phyloP scores from a whole-genome alignment of 345 rosid species.

The Angophora floribunda region DNA sequence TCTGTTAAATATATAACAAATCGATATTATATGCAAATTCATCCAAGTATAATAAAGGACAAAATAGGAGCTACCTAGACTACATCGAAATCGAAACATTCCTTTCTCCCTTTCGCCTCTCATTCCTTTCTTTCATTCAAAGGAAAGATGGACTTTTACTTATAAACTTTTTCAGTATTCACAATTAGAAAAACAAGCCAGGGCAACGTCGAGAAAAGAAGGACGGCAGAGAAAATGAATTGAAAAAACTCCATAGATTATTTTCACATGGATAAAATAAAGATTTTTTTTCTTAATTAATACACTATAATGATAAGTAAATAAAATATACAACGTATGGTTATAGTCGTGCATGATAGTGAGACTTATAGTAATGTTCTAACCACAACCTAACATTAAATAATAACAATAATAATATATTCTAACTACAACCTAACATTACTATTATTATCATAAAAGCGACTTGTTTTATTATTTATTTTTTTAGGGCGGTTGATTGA shows the following conservation, averaged over 20 bases:
- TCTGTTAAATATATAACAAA: neutral
- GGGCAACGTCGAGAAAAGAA: neutral
- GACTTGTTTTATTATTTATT: neutral
- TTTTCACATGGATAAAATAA: neutral
- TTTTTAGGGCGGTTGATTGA: neutral
- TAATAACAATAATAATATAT: neutral
- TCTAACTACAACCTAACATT: neutral
- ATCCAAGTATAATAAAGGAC: neutral
- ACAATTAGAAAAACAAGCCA: neutral
- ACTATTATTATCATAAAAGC: neutral
- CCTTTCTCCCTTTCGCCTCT: neutral
- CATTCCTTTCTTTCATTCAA: neutral
- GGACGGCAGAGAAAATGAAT: neutral
- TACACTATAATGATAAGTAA: neutral
- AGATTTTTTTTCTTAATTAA: neutral
- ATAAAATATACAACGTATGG: neutral
- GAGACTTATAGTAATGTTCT: neutral
- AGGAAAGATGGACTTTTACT: neutral
- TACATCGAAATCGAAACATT: neutral
- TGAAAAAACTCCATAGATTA: no score
- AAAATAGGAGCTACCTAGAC: neutral
- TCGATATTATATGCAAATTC: neutral
- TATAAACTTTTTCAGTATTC: accelerated
- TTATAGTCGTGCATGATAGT: neutral
- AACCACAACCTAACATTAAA: neutral